Evolutionary conservation across 2,329 filamentous ascomycete genomes (phyloP), one percentile per base, ranked within the genome.

Genomic region (Macroventuria anomochaeta): DNA sequence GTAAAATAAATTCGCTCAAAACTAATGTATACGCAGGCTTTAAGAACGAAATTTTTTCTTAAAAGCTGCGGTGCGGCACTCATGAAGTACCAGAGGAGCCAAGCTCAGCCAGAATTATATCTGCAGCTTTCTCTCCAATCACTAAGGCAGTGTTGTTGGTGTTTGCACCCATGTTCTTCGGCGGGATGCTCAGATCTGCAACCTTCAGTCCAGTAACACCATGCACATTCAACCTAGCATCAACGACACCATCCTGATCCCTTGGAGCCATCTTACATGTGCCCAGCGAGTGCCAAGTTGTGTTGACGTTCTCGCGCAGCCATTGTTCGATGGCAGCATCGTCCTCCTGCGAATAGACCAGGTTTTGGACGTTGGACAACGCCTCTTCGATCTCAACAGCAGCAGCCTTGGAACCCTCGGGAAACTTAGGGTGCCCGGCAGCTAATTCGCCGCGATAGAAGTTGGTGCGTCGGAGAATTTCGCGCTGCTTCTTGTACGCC

Each of bases 401-500:
- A 5, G 60, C 59, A 4, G 55, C 65, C n/a, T 59, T 57, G 2
- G 63, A 66, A 3, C 58, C 57, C 5, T 57, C 42, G 8, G 59
- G 54, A 38, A 69, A 69, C 39, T 59, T 65, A 3, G 77, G 77
- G 48, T 79, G 76, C 5, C 62, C 64, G 13, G 57, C 61, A 1
- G 64, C 67, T n/a, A 79, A 50, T 55, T 77, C 74, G 23, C 77
- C 77, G 8, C 70, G 71, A 70, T 81, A 86, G 52, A 79, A 75
- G 2, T 77, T 70, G 64, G 83, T 81, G 12, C 84, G 81, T 2
- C 85, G 81, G 18, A 79, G 75, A 46, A 88, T 80, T 68, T 87
- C 85, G 2, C 87, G 83, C n/a, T 79, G 77, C 62, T 81, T 83
- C 71, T 89, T 89, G 75, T 89, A 89, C 0, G 76, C 80, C 85